Percentiles rank a stretch among this genome's conserved stretches.
Conservation (phyloP, 306 rosid genomes). For the Castanea mollissima region DNA sequence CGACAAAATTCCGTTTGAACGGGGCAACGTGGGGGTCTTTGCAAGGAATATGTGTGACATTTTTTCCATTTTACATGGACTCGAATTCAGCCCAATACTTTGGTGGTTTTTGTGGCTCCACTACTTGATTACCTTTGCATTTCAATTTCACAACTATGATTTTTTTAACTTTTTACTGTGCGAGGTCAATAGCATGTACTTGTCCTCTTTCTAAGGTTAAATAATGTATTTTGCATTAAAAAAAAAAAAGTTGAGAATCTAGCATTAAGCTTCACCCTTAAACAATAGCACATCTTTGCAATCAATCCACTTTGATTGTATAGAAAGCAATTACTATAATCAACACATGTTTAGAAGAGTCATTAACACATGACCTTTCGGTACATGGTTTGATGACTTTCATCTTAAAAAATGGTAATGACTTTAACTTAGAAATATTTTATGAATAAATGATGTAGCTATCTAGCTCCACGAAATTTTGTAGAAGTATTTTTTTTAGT, state of each 20-base stretch:
- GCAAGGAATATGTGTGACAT: constrained; percentile 28
- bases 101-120: constrained; percentile 51
- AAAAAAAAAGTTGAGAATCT: not conserved
- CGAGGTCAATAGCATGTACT: not conserved
- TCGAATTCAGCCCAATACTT: constrained; percentile 1
- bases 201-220: not conserved
- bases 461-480: too few species aligned
- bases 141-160: too few species aligned
- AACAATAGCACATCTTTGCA: not conserved
- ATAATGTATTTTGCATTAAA: not conserved
- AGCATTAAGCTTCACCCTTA: not conserved
- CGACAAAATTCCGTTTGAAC: constrained; percentile 51
- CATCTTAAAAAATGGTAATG: too few species aligned
- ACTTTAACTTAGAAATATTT: too few species aligned
- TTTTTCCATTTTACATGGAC: constrained; percentile 26
- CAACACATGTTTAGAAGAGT: not conserved
- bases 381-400: too few species aligned
- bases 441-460: too few species aligned
- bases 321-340: not conserved
- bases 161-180: not conserved
- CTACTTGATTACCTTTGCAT: not conserved
- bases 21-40: constrained; percentile 40
- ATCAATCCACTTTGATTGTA: not conserved
- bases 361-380: too few species aligned
- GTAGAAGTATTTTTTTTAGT: too few species aligned